phyloP scores from a whole-genome alignment of 2,329 filamentous ascomycete genomes.

The Colletotrichum graminicola region DNA sequence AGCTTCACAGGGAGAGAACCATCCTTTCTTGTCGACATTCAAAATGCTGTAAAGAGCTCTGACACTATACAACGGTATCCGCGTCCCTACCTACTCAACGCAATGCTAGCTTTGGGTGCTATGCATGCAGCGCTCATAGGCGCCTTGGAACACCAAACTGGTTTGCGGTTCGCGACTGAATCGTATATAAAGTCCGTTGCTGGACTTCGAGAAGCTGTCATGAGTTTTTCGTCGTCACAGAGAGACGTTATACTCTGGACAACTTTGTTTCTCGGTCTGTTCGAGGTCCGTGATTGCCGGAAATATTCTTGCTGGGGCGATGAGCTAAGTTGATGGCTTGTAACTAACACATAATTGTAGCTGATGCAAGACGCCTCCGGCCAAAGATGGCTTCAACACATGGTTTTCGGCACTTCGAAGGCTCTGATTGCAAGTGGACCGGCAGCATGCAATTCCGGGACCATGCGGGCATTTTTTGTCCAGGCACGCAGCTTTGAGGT shows the following conservation, averaged over 20 bases:
- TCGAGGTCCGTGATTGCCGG: conserved; percentile 47
- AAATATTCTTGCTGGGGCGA: too few species aligned
- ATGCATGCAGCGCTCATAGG: conserved; percentile 45
- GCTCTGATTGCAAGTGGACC: conserved; percentile 50
- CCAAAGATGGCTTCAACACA: conserved; percentile 51
- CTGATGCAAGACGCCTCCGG: conserved; percentile 51
- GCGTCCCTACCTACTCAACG: conserved; percentile 44
- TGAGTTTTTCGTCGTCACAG: conserved; percentile 10
- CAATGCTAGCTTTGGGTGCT: conserved; percentile 49
- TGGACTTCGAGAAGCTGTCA: conserved; percentile 43
- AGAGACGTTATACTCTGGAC: conserved; percentile 48
- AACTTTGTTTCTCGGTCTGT: conserved; percentile 51
- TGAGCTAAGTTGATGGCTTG: not conserved
- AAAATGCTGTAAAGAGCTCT: conserved; percentile 41
- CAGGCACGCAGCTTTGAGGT: conserved; percentile 50
- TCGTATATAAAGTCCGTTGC: conserved; percentile 48
- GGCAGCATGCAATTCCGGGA: conserved; percentile 43
- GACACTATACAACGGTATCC: conserved; percentile 29
- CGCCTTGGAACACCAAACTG: conserved; percentile 6
- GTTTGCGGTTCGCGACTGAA: conserved; percentile 41
- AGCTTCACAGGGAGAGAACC: conserved; percentile 44
- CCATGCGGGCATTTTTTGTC: conserved; percentile 46
- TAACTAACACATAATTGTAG: conserved; percentile 41
- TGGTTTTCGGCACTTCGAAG: conserved; percentile 51
- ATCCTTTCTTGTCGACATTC: conserved; percentile 43